Conservation (phyloP, 345 rosid genomes). For the Iberis pinnata region DNA sequence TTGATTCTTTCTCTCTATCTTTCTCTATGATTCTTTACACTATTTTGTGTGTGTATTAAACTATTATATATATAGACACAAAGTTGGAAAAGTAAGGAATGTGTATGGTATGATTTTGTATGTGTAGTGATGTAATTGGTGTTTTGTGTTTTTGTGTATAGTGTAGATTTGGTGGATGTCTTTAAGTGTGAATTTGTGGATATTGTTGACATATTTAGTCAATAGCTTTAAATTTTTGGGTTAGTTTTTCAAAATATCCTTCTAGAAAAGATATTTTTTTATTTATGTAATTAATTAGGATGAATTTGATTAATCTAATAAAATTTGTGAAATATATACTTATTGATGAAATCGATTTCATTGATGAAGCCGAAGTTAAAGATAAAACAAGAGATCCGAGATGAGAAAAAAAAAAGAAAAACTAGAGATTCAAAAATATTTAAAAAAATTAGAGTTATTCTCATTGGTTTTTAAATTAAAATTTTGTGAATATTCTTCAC, state of each 20-base stretch:
- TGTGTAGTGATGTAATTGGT: conserved; percentile 2
- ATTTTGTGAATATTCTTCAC: too few relatives aligned
- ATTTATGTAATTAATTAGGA: too few relatives aligned
- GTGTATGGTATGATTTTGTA: conserved; percentile 22
- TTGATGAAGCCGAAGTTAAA: too few relatives aligned
- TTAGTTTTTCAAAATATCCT: conserved; percentile 1
- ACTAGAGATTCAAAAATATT: too few relatives aligned
- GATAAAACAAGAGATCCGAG: too few relatives aligned
- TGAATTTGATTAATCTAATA: not conserved
- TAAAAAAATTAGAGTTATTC: too few relatives aligned
- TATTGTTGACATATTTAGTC: conserved; percentile 23
- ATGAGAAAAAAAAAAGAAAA: too few relatives aligned
- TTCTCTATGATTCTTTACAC: not conserved
- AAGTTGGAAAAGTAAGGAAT: conserved; percentile 7
- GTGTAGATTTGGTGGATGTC: not conserved
- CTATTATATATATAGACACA: conserved; percentile 1
- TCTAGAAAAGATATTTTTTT: conserved; percentile 8
- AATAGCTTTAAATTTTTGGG: not conserved
- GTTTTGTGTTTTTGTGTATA: not conserved
- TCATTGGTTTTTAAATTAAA: too few relatives aligned
- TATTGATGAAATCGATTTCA: too few relatives aligned
- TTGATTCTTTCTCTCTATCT: not conserved
- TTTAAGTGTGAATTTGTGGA: conserved; percentile 6
- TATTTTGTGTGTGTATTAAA: not conserved
- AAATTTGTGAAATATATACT: not conserved